Evolutionary conservation across 176 grass and related monocot genomes (phyloP).

Genomic region (Phragmites australis): DNA sequence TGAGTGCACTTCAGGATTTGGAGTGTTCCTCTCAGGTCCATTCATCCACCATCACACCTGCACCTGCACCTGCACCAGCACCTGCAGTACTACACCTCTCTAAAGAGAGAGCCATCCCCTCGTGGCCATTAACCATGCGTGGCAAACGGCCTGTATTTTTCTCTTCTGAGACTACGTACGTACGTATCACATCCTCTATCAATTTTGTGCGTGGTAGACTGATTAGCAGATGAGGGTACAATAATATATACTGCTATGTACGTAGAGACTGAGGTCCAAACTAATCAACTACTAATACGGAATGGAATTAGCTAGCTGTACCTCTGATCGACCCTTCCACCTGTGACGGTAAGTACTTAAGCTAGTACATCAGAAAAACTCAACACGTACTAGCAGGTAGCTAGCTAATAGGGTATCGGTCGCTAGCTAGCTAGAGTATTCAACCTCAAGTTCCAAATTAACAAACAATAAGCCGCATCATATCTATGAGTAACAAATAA

Average conservation of each 20-base stretch:
- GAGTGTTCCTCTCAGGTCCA: not conserved
- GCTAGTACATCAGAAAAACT: constrained; percentile 18
- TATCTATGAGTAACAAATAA: not conserved
- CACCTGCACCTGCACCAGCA: not conserved
- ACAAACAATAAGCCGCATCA: not conserved
- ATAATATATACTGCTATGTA: too few species aligned
- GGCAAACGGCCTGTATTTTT: constrained; percentile 8
- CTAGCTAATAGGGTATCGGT: not conserved
- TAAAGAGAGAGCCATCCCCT: too few species aligned
- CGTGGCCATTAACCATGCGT: not conserved
- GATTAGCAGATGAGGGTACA: too few species aligned
- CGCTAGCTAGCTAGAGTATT: not conserved
- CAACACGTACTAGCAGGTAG: too few species aligned
- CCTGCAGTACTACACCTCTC: too few species aligned
- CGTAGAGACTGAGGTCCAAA: not conserved
- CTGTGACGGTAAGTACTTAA: not conserved
- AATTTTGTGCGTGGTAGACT: too few species aligned
- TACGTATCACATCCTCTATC: not conserved
- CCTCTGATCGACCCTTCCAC: not conserved
- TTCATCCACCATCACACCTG: constrained; percentile 28
- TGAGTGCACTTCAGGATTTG: constrained; percentile 76
- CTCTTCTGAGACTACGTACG: constrained; percentile 10
- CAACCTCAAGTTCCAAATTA: not conserved
- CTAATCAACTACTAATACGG: constrained; percentile 11
- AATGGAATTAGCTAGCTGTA: constrained; percentile 11